phyloP scores from a whole-genome alignment of 176 grass and related monocot genomes.

The Zoysia japonica region DNA sequence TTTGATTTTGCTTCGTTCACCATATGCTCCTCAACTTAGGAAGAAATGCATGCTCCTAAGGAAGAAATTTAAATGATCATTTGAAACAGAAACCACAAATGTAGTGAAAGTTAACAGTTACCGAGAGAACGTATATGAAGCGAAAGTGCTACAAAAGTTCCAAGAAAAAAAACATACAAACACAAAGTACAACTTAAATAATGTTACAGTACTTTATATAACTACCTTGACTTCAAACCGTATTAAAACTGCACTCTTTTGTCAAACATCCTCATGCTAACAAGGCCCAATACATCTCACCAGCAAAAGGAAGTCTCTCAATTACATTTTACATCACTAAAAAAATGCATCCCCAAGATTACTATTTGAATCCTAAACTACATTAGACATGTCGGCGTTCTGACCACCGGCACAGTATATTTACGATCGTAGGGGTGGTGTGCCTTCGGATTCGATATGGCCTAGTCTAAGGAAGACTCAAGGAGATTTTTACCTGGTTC shows the following conservation, averaged over 20 bases:
- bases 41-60: background rate
- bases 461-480: no score
- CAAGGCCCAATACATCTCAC: background rate
- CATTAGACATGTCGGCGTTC: no score
- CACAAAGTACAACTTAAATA: background rate
- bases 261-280: background rate
- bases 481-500: no score
- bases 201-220: no score
- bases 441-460: no score
- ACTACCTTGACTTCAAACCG: background rate
- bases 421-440: no score
- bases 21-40: background rate
- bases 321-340: background rate
- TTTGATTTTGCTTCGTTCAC: background rate
- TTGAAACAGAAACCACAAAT: background rate
- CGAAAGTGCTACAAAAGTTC: background rate
- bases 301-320: background rate
- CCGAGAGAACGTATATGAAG: no score
- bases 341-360: background rate
- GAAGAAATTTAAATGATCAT: background rate
- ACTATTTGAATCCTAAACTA: constrained; percentile 1
- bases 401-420: no score
- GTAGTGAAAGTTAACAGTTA: background rate
- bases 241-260: background rate
- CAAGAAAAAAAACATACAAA: background rate